Conservation (phyloP, 2,329 filamentous ascomycete genomes). For the Aspergillus thermomutatus region DNA sequence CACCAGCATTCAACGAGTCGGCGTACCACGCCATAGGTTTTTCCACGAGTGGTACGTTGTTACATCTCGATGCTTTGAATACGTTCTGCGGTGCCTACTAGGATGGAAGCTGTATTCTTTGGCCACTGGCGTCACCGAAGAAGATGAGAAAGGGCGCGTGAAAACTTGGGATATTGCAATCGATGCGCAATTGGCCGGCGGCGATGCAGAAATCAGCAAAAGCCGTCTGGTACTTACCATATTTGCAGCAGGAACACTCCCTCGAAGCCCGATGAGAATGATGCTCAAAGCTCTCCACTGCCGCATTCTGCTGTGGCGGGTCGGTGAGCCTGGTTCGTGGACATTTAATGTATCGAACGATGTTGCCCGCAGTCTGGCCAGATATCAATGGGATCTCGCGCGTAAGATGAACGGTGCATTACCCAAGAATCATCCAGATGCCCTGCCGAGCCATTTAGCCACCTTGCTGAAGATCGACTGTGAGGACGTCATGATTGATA, state of each 20-base stretch:
- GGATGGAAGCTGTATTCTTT: constrained; percentile 74
- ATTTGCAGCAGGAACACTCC: constrained; percentile 81
- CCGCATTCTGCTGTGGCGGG: constrained; percentile 81
- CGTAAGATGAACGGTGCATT: constrained; percentile 54
- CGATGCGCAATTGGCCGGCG: constrained; percentile 87
- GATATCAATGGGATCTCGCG: constrained; percentile 77
- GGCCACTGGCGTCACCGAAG: constrained; percentile 74
- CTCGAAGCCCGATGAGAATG: constrained; percentile 74
- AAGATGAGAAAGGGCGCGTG: constrained; percentile 80
- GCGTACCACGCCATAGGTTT: constrained; percentile 84
- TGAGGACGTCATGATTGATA: constrained; percentile 74
- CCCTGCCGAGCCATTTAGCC: constrained; percentile 72
- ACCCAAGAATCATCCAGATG: constrained; percentile 57
- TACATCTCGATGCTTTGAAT: constrained; percentile 74
- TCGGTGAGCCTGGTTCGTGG: constrained; percentile 63
- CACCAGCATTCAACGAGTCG: constrained; percentile 87
- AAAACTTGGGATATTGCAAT: constrained; percentile 93
- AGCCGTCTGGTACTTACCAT: constrained; percentile 81
- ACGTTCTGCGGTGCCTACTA: constrained; percentile 73
- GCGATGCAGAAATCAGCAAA: constrained; percentile 84
- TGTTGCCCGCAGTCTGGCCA: constrained; percentile 69
- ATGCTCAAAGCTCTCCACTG: constrained; percentile 93
- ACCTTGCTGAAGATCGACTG: constrained; percentile 74
- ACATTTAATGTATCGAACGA: constrained; percentile 63
- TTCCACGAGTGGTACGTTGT: constrained; percentile 80